A percentile compares a stretch with the other conserved stretches of the same genome.
Evolutionary conservation across 768 basidiomycete genomes (phyloP).

Genomic region (Boletus bicolor): DNA sequence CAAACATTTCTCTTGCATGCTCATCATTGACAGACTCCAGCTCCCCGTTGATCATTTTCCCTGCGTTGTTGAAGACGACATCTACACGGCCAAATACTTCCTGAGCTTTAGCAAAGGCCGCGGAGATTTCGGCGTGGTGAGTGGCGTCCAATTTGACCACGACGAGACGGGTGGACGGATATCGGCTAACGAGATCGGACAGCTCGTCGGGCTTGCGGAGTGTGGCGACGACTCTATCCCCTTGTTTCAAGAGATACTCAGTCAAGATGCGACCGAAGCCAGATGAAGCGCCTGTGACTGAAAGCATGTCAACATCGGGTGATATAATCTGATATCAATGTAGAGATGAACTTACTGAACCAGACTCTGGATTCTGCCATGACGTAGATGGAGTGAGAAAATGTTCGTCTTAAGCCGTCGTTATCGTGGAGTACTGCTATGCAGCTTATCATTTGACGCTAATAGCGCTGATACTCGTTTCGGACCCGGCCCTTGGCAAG

Average conservation of each 20-base stretch:
- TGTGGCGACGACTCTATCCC: constrained; percentile 42
- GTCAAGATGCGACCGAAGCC: constrained; percentile 40
- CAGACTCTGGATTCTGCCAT: background rate
- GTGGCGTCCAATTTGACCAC: constrained; percentile 33
- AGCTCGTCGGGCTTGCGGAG: constrained; percentile 39
- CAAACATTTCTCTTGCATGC: constrained; percentile 35
- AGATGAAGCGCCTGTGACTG: constrained; percentile 39
- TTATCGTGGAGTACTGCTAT: too few relatives aligned
- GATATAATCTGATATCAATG: too few relatives aligned
- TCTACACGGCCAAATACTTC: constrained; percentile 35
- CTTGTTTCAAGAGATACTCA: constrained; percentile 32
- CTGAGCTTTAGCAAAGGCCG: constrained; percentile 28
- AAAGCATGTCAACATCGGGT: too few relatives aligned
- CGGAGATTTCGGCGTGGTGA: constrained; percentile 19
- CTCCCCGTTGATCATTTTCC: constrained; percentile 26
- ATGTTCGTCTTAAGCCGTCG: too few relatives aligned
- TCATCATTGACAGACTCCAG: constrained; percentile 34
- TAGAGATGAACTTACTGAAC: background rate
- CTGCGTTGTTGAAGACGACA: constrained; percentile 39
- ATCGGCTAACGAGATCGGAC: constrained; percentile 25
- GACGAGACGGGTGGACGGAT: constrained; percentile 20
- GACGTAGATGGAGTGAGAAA: too few relatives aligned
- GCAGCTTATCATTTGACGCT: too few relatives aligned
- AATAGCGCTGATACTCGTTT: too few relatives aligned
- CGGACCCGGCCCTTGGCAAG: too few relatives aligned